Evolutionary conservation across 495 filamentous ascomycete species (phyloP).

Genomic region (Penicillium soppii): DNA sequence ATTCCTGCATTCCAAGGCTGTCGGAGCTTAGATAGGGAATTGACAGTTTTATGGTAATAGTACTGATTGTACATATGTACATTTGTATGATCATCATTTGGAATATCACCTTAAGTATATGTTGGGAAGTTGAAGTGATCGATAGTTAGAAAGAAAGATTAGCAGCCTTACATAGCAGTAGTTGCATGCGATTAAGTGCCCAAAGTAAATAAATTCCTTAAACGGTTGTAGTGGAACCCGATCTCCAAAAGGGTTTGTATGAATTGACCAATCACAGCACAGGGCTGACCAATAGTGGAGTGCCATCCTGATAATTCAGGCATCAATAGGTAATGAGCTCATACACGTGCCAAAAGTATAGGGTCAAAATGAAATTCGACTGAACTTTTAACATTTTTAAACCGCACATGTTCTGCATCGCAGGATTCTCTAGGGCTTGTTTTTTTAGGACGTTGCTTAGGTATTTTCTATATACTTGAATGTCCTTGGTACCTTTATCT

Average conservation of each 20-base stretch:
- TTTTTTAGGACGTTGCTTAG: too few species aligned
- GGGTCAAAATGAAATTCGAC: not conserved
- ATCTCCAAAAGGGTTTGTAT: not conserved
- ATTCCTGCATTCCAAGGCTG: conserved; percentile 25
- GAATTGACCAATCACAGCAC: not conserved
- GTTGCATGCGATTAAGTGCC: too few species aligned
- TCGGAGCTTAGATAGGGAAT: conserved; percentile 8
- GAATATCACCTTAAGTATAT: too few species aligned
- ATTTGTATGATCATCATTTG: not conserved
- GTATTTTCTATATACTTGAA: too few species aligned
- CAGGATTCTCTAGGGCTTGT: too few species aligned
- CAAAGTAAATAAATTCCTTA: not conserved
- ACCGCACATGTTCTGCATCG: too few species aligned
- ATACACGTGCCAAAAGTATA: conserved; percentile 12
- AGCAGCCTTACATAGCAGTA: too few species aligned
- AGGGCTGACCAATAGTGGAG: not conserved
- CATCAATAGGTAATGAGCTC: conserved; percentile 1
- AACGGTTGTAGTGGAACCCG: conserved; percentile 5
- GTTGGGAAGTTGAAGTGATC: too few species aligned
- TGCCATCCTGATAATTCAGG: not conserved
- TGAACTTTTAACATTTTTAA: not conserved
- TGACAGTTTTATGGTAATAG: too few species aligned
- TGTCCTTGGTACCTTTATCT: too few species aligned
- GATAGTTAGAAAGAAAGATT: too few species aligned
- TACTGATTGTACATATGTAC: too few species aligned